phyloP scores from a whole-genome alignment of 495 filamentous ascomycete species.

The Penicillium nucicola region DNA sequence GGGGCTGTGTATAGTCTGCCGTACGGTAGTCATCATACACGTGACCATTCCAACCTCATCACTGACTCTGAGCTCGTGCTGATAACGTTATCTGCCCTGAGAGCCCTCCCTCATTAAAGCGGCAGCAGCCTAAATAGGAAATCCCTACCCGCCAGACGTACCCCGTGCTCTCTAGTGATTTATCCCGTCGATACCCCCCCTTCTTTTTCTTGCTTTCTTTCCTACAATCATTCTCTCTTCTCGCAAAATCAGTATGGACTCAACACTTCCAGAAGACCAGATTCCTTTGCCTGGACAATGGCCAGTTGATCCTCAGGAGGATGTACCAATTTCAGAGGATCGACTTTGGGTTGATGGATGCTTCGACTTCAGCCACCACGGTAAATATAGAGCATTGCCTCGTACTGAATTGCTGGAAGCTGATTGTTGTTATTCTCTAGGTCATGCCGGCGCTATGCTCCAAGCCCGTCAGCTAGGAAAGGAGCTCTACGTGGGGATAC shows the following conservation, averaged over 20 bases:
- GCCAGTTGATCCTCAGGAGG: slow-evolving; percentile 66
- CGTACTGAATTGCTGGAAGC: slow-evolving; percentile 2
- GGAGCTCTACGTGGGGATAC: slow-evolving; percentile 85
- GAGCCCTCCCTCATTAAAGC: no score
- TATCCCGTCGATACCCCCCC: slow-evolving; percentile 5
- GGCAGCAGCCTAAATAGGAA: no score
- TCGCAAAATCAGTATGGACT: slow-evolving; percentile 8
- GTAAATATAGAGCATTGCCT: slow-evolving; percentile 37
- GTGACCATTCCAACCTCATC: no score
- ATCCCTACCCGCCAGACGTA: no score
- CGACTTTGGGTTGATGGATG: slow-evolving; percentile 98
- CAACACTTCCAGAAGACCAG: slow-evolving; percentile 26
- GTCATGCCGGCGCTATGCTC: slow-evolving; percentile 94
- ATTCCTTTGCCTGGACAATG: slow-evolving; percentile 53
- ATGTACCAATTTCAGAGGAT: slow-evolving; percentile 58
- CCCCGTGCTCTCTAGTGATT: slow-evolving; percentile 1
- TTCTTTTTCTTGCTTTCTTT: not conserved
- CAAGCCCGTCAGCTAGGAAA: slow-evolving; percentile 85
- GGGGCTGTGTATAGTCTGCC: no score
- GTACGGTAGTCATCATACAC: no score
- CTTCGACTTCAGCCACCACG: slow-evolving; percentile 98
- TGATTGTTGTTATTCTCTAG: slow-evolving; percentile 37
- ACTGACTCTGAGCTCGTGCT: no score
- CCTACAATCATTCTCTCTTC: not conserved
- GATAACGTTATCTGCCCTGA: no score